Evolutionary conservation across 1,284 basidiomycete species (phyloP).

Genomic region (Trametes polyzona): DNA sequence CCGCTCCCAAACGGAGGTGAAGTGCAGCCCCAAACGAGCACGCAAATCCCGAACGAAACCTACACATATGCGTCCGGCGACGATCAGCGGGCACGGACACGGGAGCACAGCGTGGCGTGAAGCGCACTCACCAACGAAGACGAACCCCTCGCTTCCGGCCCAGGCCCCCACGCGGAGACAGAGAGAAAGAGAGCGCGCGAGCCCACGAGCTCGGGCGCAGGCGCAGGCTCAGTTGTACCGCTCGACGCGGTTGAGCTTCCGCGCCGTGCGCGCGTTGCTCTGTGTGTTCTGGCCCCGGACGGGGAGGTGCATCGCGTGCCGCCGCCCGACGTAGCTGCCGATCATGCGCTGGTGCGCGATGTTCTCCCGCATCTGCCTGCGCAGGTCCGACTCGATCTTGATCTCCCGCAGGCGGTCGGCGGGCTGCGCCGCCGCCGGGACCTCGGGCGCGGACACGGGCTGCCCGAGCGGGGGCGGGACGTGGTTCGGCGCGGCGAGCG

Average conservation of each 20-base stretch:
- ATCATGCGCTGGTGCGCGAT: constrained; percentile 90
- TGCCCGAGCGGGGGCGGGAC: constrained; percentile 50
- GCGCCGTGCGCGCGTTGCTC: constrained; percentile 85
- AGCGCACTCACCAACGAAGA: constrained; percentile 1
- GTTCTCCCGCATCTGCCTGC: constrained; percentile 80
- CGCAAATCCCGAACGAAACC: not conserved
- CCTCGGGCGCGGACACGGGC: constrained; percentile 39
- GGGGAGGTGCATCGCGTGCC: constrained; percentile 88
- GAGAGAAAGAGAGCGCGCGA: not conserved
- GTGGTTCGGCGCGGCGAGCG: constrained; percentile 60
- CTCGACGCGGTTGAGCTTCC: constrained; percentile 78
- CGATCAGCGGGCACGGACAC: not conserved
- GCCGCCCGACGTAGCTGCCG: constrained; percentile 84
- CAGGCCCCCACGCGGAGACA: not conserved
- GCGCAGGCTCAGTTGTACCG: constrained; percentile 35
- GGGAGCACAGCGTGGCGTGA: not conserved
- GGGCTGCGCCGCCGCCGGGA: constrained; percentile 17
- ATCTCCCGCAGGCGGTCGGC: constrained; percentile 70
- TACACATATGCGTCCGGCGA: not conserved
- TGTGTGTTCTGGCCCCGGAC: constrained; percentile 91
- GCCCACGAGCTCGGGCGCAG: not conserved
- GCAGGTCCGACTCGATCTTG: constrained; percentile 83
- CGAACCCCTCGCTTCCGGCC: not conserved
- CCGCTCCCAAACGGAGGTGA: not conserved
- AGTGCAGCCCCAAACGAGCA: constrained; percentile 10